Evolutionary conservation across 352 stramenopile genomes (phyloP), one percentile per base, ranked within the genome.

Genomic region (Globisporangium acanthophoron): DNA sequence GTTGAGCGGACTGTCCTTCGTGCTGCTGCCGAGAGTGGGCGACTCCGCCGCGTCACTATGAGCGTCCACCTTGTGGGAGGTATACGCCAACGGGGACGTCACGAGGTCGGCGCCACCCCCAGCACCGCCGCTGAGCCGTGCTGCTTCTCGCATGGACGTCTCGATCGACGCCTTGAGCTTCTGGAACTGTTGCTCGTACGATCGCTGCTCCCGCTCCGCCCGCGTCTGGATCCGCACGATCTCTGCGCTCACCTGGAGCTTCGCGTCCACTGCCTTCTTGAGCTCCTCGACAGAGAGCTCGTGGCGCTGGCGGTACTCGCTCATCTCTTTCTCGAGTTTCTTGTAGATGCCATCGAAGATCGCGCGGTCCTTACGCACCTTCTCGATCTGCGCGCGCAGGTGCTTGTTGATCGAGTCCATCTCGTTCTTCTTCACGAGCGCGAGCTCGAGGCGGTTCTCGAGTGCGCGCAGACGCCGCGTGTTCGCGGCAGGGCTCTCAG

Each of bases 311-410:
- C 73, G 76, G 41, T 54, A 85, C 15, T 82, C 80, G 48, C 67
- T 80, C 45, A 74, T 71, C 62, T 94, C 82, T 6, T 78, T 73
- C 65, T 92, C 85, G 20, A 94, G 70, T 44, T 94, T 92, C 64
- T 90, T 92, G 72, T 94, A 91, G 53, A 94, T 91, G 13, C 78
- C 65, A 52, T 92, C 82, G 57, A 92, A 92, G 56, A 94, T 82
- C 44, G 82, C 72, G 33, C 82, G 74, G 47, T 94, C 80, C 49
- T 73, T 67, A 27, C 82, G 71, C 39, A 84, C 70, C 27, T 87
- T 85, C 37, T 94, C 80, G 45, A 92, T 82, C 50, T 87, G 76
- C 54, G 62, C 65, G 33, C 84, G 78, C 35, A 92, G 62, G 41
- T 88, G 70, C 59, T 92, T 92, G 62, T 90, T 92, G 47, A 85